phyloP scores from a whole-genome alignment of 2,329 filamentous ascomycete species.

The Exophiala xenobiotica region DNA sequence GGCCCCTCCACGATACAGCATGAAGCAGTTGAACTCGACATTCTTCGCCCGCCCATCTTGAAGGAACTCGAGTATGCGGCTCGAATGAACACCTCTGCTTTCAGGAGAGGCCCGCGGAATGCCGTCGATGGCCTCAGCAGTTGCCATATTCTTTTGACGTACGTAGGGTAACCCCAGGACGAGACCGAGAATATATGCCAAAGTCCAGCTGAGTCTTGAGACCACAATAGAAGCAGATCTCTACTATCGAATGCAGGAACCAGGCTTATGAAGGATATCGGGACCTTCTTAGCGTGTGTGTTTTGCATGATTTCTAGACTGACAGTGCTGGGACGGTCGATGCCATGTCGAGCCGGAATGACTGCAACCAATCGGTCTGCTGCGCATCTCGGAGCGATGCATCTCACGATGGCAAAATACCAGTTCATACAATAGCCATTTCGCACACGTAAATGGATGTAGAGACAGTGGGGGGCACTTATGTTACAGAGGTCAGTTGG shows the following conservation, averaged over 20 bases:
- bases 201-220: not conserved
- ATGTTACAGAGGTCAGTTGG: too few species aligned
- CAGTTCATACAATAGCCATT: not conserved
- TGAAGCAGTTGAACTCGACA: constrained; percentile 6
- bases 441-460: not conserved
- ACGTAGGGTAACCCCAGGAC: not conserved
- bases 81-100: constrained; percentile 3
- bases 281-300: not conserved
- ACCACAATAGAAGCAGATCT: not conserved
- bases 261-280: not conserved
- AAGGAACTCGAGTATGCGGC: constrained; percentile 1
- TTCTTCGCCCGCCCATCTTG: not conserved
- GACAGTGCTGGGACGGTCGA: not conserved
- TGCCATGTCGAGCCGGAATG: not conserved
- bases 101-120: constrained; percentile 3
- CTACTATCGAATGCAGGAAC: not conserved
- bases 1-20: not conserved
- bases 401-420: not conserved
- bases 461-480: not conserved
- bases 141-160: constrained; percentile 1
- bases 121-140: constrained; percentile 1
- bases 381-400: not conserved
- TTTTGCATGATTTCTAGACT: not conserved
- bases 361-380: not conserved
- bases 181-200: not conserved